Evolutionary conservation across 2,329 filamentous ascomycete species (phyloP), one percentile per base, ranked within the genome.

Genomic region (Fusarium continuum): DNA sequence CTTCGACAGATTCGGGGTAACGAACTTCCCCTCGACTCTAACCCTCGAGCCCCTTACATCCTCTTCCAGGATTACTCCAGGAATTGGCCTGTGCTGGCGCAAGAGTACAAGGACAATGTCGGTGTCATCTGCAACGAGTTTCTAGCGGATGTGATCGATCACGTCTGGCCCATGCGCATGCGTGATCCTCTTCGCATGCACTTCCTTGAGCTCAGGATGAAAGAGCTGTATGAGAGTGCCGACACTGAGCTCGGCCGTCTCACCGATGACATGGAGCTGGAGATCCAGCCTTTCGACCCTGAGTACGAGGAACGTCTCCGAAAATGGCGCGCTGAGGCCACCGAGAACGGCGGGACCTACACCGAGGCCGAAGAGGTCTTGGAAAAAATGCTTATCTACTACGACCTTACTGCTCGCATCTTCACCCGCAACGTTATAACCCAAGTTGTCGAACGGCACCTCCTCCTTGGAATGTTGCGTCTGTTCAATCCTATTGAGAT

Each of bases 301-400:
- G 82, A 84, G 65, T 84, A 84, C 48, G 81, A 83, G 67, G 79
- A 82, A 17, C 80, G 81, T 2, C 75, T 84, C 45, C 73, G 78
- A 23, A 77, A 73, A 51, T 84, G 82, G 82, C 80, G 82, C 6
- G 73, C 73, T 0, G 72, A 77, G 7, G 71, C 75, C 1, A 78
- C 77, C 1, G 72, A 78, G 57, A 77, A 82, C 7, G 81, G 80
- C 1, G 79, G 77, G 22, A 76, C 75, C 0, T 83, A 82, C 64
- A 79, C 78, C 3, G 81, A 84, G 54, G 82, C 82, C 0, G 80
- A 84, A 55, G 82, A 84, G 69, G 81, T 84, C 0, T 66, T 83
- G 22, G 82, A 84, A 70, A 84, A 84, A 75, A 84, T 83, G 82
- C 74, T 84, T 47, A 84, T 84, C 59, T 84, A 82, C 73, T 84